Base-by-base conservation (phyloP, 192 early-diverging fungal species). In the Obelidium mucronatum region DNA sequence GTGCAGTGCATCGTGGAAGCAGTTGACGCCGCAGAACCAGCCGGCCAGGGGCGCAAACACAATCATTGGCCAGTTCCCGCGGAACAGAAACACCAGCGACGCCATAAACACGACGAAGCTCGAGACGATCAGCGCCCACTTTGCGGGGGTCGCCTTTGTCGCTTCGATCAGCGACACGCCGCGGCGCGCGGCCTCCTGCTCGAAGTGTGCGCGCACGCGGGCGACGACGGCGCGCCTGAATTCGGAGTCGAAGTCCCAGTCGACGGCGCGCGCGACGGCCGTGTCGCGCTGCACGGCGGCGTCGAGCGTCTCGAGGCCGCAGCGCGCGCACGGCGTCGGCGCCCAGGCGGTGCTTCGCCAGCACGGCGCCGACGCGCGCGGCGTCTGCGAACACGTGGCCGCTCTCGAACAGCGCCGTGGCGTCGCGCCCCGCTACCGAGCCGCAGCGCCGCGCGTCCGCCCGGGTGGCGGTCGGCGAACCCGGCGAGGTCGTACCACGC, bases 321-420 rank as follows among this genome's bases (percentile, higher is more conserved):
- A 15, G 24, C 24, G 67, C n/a, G n/a, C n/a, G n/a, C 3, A 17
- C 67, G 2, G 35, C 67, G 24, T 69, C 67, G 8, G 13, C 30
- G 17, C 52, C 26, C 2, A 15, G 24, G 11, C 44, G 15, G 44
- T 11, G 52, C 48, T 53, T 44, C 11, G 1, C 26, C 8, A 69
- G 48, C 11, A 69, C 11, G 30, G 48, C 67, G 30, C 63, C 56
- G 56, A 58, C 13, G 35, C 36, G 19, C 56, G 6, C 36, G n/a
- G 35, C 31, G 31, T 73, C 59, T 28, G 71, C 71, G 40, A 73
- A 73, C 53, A 61, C 71, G 71, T 58, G 59, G 15, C 58, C 37
- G 71, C 71, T 69, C 52, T 69, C 67, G 35, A 69, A 69, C 44
- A 69, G 1, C 3, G 67, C 67, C 42, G 67, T 69, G 6, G 67